Conservation (phyloP, 768 basidiomycete genomes). For the Pleurotus tuoliensis region DNA sequence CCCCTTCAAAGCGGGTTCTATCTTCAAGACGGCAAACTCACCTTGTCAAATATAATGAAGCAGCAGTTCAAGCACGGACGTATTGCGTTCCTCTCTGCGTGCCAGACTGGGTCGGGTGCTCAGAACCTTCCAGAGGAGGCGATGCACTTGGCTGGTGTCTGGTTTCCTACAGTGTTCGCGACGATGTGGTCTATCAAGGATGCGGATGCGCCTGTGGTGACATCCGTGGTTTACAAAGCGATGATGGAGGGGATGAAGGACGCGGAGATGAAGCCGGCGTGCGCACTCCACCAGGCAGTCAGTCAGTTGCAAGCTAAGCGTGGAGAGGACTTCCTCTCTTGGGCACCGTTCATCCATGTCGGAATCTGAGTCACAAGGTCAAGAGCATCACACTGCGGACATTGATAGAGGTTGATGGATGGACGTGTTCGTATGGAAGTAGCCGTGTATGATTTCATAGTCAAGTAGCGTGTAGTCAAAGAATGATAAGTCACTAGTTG, state of each 20-base stretch:
- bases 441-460: neutral
- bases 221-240: conserved; percentile 27
- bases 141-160: conserved; percentile 33
- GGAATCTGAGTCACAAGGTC: conserved; percentile 12
- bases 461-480: neutral
- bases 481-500: neutral
- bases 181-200: conserved; percentile 44
- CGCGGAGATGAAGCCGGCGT: conserved; percentile 15
- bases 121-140: conserved; percentile 20
- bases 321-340: conserved; percentile 12
- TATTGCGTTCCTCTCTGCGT: conserved; percentile 44
- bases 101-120: conserved; percentile 37
- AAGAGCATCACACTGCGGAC: too few relatives aligned
- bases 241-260: conserved; percentile 12
- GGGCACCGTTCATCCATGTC: conserved; percentile 22
- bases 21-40: conserved; percentile 18
- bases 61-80: conserved; percentile 20
- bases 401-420: too few relatives aligned
- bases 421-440: too few relatives aligned
- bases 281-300: conserved; percentile 21
- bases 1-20: conserved; percentile 22
- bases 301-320: conserved; percentile 12
- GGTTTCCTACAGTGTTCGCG: conserved; percentile 30
- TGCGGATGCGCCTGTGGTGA: conserved; percentile 27
- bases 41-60: conserved; percentile 19